These are phyloP conservation scores for Stellera chamaejasme DNA, from an alignment of 345 rosid genomes.

Conservation along the genomic window DNA sequence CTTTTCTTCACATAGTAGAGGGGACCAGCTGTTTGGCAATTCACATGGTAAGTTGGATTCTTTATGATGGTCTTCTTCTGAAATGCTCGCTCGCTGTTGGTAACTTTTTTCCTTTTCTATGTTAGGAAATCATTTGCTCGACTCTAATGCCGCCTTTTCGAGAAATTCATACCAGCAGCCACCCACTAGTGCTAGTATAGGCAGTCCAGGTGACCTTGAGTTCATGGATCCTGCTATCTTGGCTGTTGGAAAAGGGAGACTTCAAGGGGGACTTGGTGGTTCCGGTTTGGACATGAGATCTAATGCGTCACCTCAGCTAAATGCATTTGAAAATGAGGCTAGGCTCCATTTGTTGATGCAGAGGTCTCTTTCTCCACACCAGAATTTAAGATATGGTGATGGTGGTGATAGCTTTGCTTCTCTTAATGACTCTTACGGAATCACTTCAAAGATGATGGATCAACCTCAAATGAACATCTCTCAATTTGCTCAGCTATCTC, in stretches of 20 bases:
- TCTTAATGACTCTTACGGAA: conserved; percentile 44
- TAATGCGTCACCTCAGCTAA: conserved; percentile 35
- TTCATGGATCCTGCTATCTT: conserved; percentile 91
- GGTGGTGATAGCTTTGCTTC: conserved; percentile 45
- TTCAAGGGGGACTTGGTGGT: conserved; percentile 41
- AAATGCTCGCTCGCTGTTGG: not conserved
- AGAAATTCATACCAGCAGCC: conserved; percentile 38
- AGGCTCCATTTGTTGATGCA: conserved; percentile 59
- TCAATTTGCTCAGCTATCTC: conserved; percentile 39
- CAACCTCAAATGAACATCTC: conserved; percentile 46
- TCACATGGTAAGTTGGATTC: conserved; percentile 35
- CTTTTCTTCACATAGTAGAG: conserved; percentile 62
- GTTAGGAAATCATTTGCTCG: conserved; percentile 45
- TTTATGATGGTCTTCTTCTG: not conserved
- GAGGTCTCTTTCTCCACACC: conserved; percentile 53
- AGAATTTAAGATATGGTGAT: conserved; percentile 39
- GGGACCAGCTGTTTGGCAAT: conserved; percentile 35
- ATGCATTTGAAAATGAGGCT: conserved; percentile 52
- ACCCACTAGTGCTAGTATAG: conserved; percentile 31
- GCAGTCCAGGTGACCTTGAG: conserved; percentile 52
- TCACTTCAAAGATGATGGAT: conserved; percentile 52
- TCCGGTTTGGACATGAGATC: conserved; percentile 52
- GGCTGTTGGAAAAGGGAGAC: conserved; percentile 84
- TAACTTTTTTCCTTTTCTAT: conserved; percentile 10
- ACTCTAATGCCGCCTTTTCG: conserved; percentile 32